Conservation (phyloP, 2,329 filamentous ascomycete genomes). For the Fusarium agapanthi region DNA sequence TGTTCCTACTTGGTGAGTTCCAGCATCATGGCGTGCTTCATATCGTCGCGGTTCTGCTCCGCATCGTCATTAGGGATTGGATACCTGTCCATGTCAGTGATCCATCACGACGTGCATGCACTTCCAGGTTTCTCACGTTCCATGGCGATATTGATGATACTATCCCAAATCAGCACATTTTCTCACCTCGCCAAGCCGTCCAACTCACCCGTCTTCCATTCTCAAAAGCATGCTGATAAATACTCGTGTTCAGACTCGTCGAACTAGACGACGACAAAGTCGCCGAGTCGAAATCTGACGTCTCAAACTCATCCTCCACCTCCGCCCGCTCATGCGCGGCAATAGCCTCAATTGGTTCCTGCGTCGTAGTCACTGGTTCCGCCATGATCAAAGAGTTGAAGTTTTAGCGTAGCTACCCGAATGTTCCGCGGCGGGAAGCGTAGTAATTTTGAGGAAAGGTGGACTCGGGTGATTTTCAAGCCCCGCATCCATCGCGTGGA, state of each 20-base stretch:
- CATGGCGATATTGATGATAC: slow-evolving; percentile 39
- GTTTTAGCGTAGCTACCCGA: background rate
- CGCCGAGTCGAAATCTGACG: slow-evolving; percentile 29
- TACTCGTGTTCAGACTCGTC: slow-evolving; percentile 33
- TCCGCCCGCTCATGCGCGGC: background rate
- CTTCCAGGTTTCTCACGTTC: slow-evolving; percentile 14
- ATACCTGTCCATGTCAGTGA: slow-evolving; percentile 34
- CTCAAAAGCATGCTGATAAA: slow-evolving; percentile 38
- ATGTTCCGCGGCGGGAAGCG: background rate
- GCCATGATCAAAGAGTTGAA: background rate
- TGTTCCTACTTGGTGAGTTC: slow-evolving; percentile 36
- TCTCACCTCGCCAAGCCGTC: accelerated
- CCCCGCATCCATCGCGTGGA: slow-evolving; percentile 1
- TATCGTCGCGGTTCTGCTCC: slow-evolving; percentile 40
- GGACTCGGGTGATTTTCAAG: background rate
- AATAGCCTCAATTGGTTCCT: slow-evolving; percentile 19
- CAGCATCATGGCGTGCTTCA: slow-evolving; percentile 46
- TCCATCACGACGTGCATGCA: accelerated
- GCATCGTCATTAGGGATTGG: slow-evolving; percentile 42
- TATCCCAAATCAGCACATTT: background rate
- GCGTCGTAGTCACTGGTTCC: background rate
- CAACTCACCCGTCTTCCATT: slow-evolving; percentile 35
- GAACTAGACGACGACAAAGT: slow-evolving; percentile 28
- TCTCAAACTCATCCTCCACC: slow-evolving; percentile 34
- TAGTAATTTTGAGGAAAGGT: background rate